phyloP scores from a whole-genome alignment of 106 monocot genomes.

The Agapanthus africanus region DNA sequence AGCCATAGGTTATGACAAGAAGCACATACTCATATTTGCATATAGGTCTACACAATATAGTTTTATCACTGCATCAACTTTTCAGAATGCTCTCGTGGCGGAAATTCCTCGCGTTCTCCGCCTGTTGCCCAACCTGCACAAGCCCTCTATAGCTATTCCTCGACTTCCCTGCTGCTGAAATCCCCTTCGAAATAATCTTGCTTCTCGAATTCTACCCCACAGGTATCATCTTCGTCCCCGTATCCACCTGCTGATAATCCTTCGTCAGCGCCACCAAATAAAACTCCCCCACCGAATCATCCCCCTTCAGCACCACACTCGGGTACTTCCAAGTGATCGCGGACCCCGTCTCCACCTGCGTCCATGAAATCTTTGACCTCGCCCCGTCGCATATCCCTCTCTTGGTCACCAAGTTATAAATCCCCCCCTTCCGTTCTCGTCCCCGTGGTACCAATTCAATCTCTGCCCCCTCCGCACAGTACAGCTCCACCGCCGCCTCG shows the following conservation, averaged over 20 bases:
- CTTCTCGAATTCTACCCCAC: slow-evolving; percentile 76
- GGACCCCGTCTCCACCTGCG: slow-evolving; percentile 96
- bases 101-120: slow-evolving; percentile 79
- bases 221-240: slow-evolving; percentile 98
- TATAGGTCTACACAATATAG: too few species aligned
- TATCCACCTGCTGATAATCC: slow-evolving; percentile 91
- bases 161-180: slow-evolving; percentile 92
- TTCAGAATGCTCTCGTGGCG: too few species aligned
- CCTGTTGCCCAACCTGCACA: slow-evolving; percentile 62
- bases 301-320: slow-evolving; percentile 74
- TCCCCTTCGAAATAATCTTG: slow-evolving; percentile 86
- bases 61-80: too few species aligned
- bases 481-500: slow-evolving; percentile 87
- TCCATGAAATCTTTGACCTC: slow-evolving; percentile 90
- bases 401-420: slow-evolving; percentile 96
- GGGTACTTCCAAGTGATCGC: slow-evolving; percentile 99
- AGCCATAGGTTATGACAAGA: too few species aligned
- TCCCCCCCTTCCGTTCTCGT: slow-evolving; percentile 74
- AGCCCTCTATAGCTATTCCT: slow-evolving; percentile 92
- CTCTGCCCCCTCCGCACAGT: slow-evolving; percentile 76
- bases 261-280: slow-evolving; percentile 94
- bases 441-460: slow-evolving; percentile 92
- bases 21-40: too few species aligned
- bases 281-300: slow-evolving; percentile 83
- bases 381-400: slow-evolving; percentile 72